Base-by-base conservation (phyloP, 2,329 filamentous ascomycete genomes). In the Cercospora citrullina region DNA sequence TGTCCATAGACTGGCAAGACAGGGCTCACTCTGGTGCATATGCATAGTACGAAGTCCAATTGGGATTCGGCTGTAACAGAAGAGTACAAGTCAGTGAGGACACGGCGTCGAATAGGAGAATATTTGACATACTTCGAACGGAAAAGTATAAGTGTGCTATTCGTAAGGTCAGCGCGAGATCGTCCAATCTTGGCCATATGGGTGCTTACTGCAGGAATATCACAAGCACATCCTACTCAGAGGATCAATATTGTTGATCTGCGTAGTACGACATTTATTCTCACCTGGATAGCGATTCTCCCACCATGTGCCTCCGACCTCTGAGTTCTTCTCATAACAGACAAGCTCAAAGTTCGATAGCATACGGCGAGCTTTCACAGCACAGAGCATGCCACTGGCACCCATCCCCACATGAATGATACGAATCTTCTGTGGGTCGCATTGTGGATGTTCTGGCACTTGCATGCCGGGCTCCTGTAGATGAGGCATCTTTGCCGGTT, bases 291-390 rank as follows among this genome's bases (percentile, higher is more conserved):
- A 63, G 16, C 59, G 18, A 26, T 66, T 45, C 36, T 75, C 71
- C 79, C 78, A 71, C 74, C 74, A 75, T 1, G 80, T 81, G 1
- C 80, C 80, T 2, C 79, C 80, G 12, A 81, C 68, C 16, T 77
- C 75, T 14, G 72, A 10, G 26, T 75, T 75, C 69, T 79, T 77
- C 69, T 83, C 81, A 55, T 81, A 83, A 4, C 85, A 74, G 9
- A 75, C 75, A 63, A 79, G 66, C 81, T 81, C 3, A 75, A 74
- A 72, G 8, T 70, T 69, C n/a, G 59, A 67, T 23, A 72, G 53
- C 69, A 71, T 69, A 39, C 66, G 68, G 42, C 61, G 48, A 12
- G 68, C 65, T 57, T 69, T 69, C 36, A 64, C 61, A 28, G 65
- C 65, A 57, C 65, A 69, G 12, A 69, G 65, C 58, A 69, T 67